Conservation (phyloP, 1,284 basidiomycete species). For the Puccinia triticina region DNA sequence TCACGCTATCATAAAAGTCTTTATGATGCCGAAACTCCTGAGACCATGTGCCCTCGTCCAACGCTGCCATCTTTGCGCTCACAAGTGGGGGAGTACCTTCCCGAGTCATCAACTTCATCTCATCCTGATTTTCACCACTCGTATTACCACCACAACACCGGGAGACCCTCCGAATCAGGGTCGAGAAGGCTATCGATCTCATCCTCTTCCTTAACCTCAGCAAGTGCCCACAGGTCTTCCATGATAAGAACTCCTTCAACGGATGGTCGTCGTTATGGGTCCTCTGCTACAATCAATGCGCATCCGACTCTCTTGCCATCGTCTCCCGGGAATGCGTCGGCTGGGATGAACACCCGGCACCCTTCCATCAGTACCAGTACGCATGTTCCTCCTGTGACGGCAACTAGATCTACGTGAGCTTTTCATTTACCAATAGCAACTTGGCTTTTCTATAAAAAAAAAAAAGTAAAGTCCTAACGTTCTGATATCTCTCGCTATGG, state of each 20-base stretch:
- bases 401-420: constrained; percentile 44
- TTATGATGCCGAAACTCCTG: constrained; percentile 23
- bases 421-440: neutral
- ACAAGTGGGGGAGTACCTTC: constrained; percentile 49
- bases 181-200: constrained; percentile 36
- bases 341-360: neutral
- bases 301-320: neutral
- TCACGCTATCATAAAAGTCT: constrained; percentile 17
- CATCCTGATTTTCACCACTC: constrained; percentile 27
- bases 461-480: neutral
- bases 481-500: neutral
- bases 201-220: constrained; percentile 22
- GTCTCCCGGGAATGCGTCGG: neutral
- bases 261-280: constrained; percentile 4
- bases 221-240: constrained; percentile 3
- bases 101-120: constrained; percentile 30
- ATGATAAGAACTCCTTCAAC: constrained; percentile 6
- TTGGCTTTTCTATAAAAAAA: neutral
- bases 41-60: constrained; percentile 19
- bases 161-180: constrained; percentile 4
- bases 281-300: constrained; percentile 7
- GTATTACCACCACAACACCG: constrained; percentile 23
- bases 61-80: constrained; percentile 42
- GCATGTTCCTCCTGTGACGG: neutral
- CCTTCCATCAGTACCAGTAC: constrained; percentile 1